These are phyloP conservation scores for Termitomyces titanicus DNA, from an alignment of 768 basidiomycete genomes.

Conservation along the genomic window DNA sequence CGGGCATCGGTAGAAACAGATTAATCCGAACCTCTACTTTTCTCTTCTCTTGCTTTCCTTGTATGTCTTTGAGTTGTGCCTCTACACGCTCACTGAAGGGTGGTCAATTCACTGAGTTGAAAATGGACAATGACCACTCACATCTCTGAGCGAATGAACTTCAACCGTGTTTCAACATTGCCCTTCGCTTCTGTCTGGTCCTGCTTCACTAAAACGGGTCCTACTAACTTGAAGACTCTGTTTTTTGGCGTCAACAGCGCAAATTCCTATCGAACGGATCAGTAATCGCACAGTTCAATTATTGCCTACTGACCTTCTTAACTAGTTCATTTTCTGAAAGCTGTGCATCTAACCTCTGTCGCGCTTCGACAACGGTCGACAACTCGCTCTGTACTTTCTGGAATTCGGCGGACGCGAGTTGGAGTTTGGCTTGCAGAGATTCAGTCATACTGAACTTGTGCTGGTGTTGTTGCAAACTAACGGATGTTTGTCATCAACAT, in stretches of 20 bases:
- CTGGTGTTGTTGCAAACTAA: not conserved
- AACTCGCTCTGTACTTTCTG: slow-evolving; percentile 80
- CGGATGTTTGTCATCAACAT: slow-evolving; percentile 7
- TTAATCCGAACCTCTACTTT: slow-evolving; percentile 64
- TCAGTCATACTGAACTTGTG: slow-evolving; percentile 9
- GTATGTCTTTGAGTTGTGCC: slow-evolving; percentile 73
- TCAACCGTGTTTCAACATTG: slow-evolving; percentile 87
- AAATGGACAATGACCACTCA: slow-evolving; percentile 31
- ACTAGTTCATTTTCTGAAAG: slow-evolving; percentile 90
- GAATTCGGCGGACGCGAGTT: slow-evolving; percentile 69
- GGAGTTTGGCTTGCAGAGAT: slow-evolving; percentile 57
- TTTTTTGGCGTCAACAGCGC: slow-evolving; percentile 67
- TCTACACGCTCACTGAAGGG: slow-evolving; percentile 67
- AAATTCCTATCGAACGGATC: slow-evolving; percentile 67
- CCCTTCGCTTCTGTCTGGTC: slow-evolving; percentile 82
- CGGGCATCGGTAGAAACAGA: slow-evolving; percentile 2
- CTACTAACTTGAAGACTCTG: slow-evolving; percentile 85
- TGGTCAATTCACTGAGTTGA: not conserved
- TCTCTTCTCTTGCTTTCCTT: slow-evolving; percentile 74
- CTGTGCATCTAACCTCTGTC: slow-evolving; percentile 88
- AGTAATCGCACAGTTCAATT: not conserved
- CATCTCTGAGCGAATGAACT: slow-evolving; percentile 89
- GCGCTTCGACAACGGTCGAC: slow-evolving; percentile 67
- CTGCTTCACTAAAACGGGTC: slow-evolving; percentile 87
- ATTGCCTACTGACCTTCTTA: slow-evolving; percentile 57